Evolutionary conservation across 2,329 filamentous ascomycete species (phyloP), one percentile per base, ranked within the genome.

Genomic region (Nemania serpens): DNA sequence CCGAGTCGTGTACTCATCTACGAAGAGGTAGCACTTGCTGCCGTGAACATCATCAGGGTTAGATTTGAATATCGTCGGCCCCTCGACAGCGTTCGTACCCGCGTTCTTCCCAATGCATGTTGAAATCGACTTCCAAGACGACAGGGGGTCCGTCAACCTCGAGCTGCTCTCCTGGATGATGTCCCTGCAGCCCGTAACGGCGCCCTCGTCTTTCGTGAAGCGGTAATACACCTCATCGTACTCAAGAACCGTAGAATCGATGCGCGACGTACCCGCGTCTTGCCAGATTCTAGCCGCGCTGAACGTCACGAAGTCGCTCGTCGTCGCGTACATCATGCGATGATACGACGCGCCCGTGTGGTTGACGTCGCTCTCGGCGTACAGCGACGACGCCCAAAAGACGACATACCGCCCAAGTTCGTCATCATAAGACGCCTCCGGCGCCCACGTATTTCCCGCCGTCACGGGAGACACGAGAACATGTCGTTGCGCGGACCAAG

Each of bases 151-250:
- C 2, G 77, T 76, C 2, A 84, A 69, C 1, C 71, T 73, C 1
- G 70, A 58, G 0, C 81, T 82, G 34, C 76, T 76, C 64, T 84
- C 82, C 60, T 84, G 77, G 18, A 85, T 84, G 22, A 84, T 84
- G 45, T 85, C 82, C 2, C 72, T 74, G 66, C 82, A 85, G 1
- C 82, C 82, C 0, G 81, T 83, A 1, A 71, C 74, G 4, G 75
- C 79, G 0, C 80, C 81, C 57, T 84, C 82, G 43, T 84, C 82
- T 59, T 85, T 84, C 17, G 81, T 84, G 66, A 84, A 85, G 10
- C 82, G 81, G 66, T 82, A 81, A 68, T 80, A 84, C 0, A 69
- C 70, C 11, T 70, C 69, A 1, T 74, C 74, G 0, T 75, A 75
- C 54, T 80, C 73, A 13, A 84, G 67, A 0, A 84, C 79, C 0